phyloP scores from a whole-genome alignment of 129 eudicot genomes.

The Escallonia herrerae region DNA sequence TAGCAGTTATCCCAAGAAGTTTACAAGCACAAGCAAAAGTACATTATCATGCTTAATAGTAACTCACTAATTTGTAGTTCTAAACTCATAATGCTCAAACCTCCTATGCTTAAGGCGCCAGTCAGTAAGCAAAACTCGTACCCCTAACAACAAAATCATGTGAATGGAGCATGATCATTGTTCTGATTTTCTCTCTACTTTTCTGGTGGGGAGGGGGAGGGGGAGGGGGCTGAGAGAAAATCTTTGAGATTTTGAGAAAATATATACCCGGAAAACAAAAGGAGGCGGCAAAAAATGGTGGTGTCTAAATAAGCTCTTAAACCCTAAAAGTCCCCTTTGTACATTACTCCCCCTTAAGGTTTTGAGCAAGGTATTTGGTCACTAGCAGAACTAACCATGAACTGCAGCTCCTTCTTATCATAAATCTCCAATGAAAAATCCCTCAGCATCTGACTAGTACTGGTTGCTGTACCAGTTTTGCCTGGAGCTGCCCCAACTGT shows the following conservation, averaged over 20 bases:
- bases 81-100: too few species aligned
- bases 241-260: neutral
- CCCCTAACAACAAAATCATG: too few species aligned
- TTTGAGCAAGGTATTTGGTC: constrained; percentile 26
- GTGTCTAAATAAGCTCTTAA: constrained; percentile 3
- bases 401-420: constrained; percentile 71
- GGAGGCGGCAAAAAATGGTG: neutral
- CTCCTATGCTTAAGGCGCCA: too few species aligned
- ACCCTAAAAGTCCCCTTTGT: constrained; percentile 14
- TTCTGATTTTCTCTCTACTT: too few species aligned
- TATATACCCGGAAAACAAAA: neutral
- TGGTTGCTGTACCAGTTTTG: constrained; percentile 3
- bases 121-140: too few species aligned
- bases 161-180: too few species aligned
- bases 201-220: too few species aligned
- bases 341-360: constrained; percentile 6
- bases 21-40: too few species aligned
- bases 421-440: constrained; percentile 50
- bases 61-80: too few species aligned
- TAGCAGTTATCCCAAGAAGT: too few species aligned
- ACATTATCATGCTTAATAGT: too few species aligned
- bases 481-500: neutral
- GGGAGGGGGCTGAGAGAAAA: neutral
- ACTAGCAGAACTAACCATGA: constrained; percentile 46
- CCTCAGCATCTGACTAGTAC: constrained; percentile 34